Conservation (phyloP, 768 basidiomycete species). For the Mrakia blollopis region DNA sequence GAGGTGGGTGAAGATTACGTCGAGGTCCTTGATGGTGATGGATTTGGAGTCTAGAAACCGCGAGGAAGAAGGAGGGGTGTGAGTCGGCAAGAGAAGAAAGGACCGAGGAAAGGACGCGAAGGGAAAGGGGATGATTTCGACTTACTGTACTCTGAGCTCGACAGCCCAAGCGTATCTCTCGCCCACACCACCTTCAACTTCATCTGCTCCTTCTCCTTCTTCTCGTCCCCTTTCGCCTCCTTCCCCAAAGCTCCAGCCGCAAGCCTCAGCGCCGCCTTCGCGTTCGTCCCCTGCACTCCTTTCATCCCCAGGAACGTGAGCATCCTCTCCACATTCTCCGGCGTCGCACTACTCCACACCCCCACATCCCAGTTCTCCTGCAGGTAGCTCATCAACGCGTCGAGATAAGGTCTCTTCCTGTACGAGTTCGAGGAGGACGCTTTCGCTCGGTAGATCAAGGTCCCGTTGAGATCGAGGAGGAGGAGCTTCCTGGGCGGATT, state of each 20-base stretch:
- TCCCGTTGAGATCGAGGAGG: slow-evolving; percentile 34
- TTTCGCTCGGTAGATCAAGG: slow-evolving; percentile 29
- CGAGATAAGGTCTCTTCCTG: slow-evolving; percentile 31
- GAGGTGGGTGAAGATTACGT: slow-evolving; percentile 60
- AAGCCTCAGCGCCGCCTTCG: too few species aligned
- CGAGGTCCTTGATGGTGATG: slow-evolving; percentile 69
- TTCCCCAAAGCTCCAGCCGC: too few species aligned
- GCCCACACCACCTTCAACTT: slow-evolving; percentile 60
- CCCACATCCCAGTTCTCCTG: slow-evolving; percentile 50
- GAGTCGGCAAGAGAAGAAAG: background rate
- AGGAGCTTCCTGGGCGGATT: slow-evolving; percentile 17
- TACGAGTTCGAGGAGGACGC: background rate
- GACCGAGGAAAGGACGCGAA: slow-evolving; percentile 36
- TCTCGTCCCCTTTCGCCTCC: slow-evolving; percentile 59
- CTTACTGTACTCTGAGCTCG: slow-evolving; percentile 60
- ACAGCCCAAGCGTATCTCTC: slow-evolving; percentile 69
- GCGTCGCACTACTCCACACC: slow-evolving; percentile 81
- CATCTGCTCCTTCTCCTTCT: slow-evolving; percentile 60
- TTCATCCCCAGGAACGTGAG: slow-evolving; percentile 11
- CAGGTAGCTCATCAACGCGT: slow-evolving; percentile 31
- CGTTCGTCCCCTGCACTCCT: background rate
- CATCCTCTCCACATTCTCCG: slow-evolving; percentile 29
- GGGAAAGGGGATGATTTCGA: slow-evolving; percentile 36
- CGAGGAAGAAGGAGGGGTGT: background rate
- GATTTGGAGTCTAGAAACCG: slow-evolving; percentile 44